phyloP scores from a whole-genome alignment of 2,329 filamentous ascomycete species.

The Waltergamsia citrina region DNA sequence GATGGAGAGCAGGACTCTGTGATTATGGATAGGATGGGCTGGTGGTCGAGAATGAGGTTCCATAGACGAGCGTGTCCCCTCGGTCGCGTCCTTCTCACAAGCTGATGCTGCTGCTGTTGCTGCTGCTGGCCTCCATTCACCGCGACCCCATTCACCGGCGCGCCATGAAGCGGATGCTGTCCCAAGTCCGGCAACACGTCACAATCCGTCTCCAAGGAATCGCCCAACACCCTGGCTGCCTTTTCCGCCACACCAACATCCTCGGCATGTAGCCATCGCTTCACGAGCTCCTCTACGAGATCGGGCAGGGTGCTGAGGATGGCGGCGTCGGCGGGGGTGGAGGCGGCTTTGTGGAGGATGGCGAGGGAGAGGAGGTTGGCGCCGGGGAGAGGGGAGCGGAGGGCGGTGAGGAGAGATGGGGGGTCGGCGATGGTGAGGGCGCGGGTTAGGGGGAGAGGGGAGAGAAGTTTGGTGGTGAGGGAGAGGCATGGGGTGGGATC shows the following conservation, averaged over 20 bases:
- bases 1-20: slow-evolving; percentile 23
- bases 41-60: slow-evolving; percentile 39
- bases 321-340: slow-evolving; percentile 35
- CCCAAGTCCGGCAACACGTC: slow-evolving; percentile 23
- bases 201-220: slow-evolving; percentile 47
- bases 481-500: slow-evolving; percentile 42
- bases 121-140: not conserved
- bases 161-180: not conserved
- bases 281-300: slow-evolving; percentile 37
- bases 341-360: slow-evolving; percentile 45
- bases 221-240: slow-evolving; percentile 38
- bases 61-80: slow-evolving; percentile 45
- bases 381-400: slow-evolving; percentile 42
- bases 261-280: slow-evolving; percentile 41
- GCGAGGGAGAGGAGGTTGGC: slow-evolving; percentile 49
- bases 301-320: slow-evolving; percentile 39
- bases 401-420: slow-evolving; percentile 38
- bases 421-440: slow-evolving; percentile 41
- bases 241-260: slow-evolving; percentile 47
- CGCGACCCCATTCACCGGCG: slow-evolving; percentile 3
- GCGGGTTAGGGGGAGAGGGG: slow-evolving; percentile 40
- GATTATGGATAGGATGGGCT: slow-evolving; percentile 33
- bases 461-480: slow-evolving; percentile 45
- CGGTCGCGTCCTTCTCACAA: slow-evolving; percentile 10
- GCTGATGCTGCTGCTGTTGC: slow-evolving; percentile 1